Percentiles rank a stretch among this genome's conserved stretches.
Evolutionary conservation across 176 grass and related monocot species (phyloP).

Genomic region (Oryza brachyantha): DNA sequence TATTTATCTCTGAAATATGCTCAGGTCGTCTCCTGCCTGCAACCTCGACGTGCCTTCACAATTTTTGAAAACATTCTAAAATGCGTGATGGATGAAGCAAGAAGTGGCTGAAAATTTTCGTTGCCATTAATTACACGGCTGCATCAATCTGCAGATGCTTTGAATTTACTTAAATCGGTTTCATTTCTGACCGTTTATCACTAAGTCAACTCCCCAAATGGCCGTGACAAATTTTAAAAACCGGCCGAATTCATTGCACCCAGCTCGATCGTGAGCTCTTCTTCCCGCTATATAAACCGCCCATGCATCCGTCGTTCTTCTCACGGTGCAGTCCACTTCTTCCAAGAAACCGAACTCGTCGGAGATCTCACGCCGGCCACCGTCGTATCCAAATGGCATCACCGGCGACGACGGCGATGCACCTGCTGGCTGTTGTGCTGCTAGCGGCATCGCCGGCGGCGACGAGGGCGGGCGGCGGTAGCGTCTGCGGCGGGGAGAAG

Average conservation of each 20-base stretch:
- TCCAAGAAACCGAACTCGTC: neutral
- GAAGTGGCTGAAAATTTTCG: neutral
- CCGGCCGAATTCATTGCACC: neutral
- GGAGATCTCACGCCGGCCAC: neutral
- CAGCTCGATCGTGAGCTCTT: neutral
- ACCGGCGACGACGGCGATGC: conserved; percentile 15
- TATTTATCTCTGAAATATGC: neutral
- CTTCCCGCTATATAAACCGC: neutral
- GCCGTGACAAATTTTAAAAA: neutral
- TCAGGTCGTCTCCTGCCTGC: neutral
- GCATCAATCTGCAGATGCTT: neutral
- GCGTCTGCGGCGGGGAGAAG: conserved; percentile 30
- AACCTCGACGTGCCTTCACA: neutral
- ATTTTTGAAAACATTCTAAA: neutral
- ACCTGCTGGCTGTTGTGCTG: conserved; percentile 5
- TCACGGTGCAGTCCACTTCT: neutral
- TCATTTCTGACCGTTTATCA: neutral
- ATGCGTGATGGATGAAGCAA: neutral
- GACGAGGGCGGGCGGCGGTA: fast-evolving
- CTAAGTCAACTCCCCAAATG: neutral
- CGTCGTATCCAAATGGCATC: neutral
- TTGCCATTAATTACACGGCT: neutral
- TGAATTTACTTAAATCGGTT: neutral
- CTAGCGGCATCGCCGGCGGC: neutral
- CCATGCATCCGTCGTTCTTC: neutral